Evolutionary conservation across 2,329 filamentous ascomycete genomes (phyloP).

Genomic region (Aureobasidium uvarum): DNA sequence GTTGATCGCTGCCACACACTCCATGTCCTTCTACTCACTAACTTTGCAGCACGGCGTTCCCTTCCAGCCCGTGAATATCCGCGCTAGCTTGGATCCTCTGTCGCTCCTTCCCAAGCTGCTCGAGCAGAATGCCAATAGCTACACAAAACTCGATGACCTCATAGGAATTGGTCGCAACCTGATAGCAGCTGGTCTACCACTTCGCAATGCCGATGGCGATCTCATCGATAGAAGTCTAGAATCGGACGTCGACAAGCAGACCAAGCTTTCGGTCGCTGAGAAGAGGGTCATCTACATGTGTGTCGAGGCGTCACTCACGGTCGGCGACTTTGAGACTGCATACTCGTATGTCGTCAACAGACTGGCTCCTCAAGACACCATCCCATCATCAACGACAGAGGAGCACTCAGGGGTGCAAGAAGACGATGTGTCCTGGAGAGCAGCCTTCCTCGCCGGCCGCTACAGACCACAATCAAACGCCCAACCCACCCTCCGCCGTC

Average conservation of each 20-base stretch:
- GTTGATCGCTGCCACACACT: conserved; percentile 69
- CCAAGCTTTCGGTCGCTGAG: conserved; percentile 48
- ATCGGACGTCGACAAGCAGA: conserved; percentile 3
- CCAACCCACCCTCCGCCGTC: conserved; percentile 62
- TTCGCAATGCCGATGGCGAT: conserved; percentile 33
- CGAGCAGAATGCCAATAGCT: conserved; percentile 71
- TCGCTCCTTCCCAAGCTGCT: conserved; percentile 70
- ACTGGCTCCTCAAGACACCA: conserved; percentile 46
- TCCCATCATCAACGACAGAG: conserved; percentile 28
- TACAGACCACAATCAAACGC: conserved; percentile 54
- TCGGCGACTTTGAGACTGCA: conserved; percentile 81
- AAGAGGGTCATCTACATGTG: conserved; percentile 76
- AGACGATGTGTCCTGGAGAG: conserved; percentile 74
- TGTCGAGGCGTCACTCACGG: conserved; percentile 69
- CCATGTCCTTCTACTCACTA: conserved; percentile 71
- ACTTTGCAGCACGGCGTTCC: conserved; percentile 77
- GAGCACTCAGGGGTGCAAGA: conserved; percentile 32
- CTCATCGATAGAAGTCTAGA: conserved; percentile 36
- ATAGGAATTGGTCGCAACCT: conserved; percentile 67
- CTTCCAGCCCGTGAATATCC: conserved; percentile 73
- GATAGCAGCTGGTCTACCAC: conserved; percentile 52
- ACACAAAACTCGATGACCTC: conserved; percentile 71
- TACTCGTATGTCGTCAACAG: conserved; percentile 79
- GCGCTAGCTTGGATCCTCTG: conserved; percentile 73
- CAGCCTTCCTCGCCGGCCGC: conserved; percentile 73